Evolutionary conservation across 1,139 yeast genomes (phyloP), one percentile per base, ranked within the genome.

Genomic region (Meyerozyma elateridarum): DNA sequence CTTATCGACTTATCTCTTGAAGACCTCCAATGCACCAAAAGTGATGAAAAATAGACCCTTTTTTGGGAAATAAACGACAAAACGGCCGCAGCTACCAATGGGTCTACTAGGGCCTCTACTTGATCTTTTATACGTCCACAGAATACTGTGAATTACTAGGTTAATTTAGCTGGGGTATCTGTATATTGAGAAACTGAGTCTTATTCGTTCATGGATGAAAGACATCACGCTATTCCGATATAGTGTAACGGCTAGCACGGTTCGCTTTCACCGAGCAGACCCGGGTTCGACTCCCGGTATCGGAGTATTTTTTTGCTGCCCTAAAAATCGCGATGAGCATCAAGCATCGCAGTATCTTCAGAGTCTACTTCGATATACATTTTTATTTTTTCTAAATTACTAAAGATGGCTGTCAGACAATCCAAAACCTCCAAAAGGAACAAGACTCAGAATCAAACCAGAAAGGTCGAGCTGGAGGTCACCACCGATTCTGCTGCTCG

Each of bases 261-360:
- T 75, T 71, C 81, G 79, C 81, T 76, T 74, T 76, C 82, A 76
- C 83, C 79, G 82, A 72, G 81, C 81, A 76, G 69, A 72, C 79
- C 83, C 77, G 82, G 82, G 83, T 76, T 76, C 83, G 79, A 76
- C 78, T 76, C 83, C 83, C 82, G 77, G 82, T 70, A 75, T 74
- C 81, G 83, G 82, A 76, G 73, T 36, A 37, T 41, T 35, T 45
- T 57, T 60, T 6, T 2, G 12, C 13, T 13, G 14, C 15, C 27
- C 18, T 18, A 13, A 24, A 15, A 15, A 13, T 18, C 15, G 27
- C 27, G 27, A 24, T 24, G 27, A 24, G 27, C n/a, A 15, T 24
- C 17, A 18, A 19, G 20, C 12, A 14, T 24, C n/a, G n/a, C n/a
- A n/a, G n/a, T n/a, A n/a, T n/a, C n/a, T n/a, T n/a, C n/a, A n/a